Evolutionary conservation across 257 asterid genomes (phyloP).

Genomic region (Thymus mandschuricus): DNA sequence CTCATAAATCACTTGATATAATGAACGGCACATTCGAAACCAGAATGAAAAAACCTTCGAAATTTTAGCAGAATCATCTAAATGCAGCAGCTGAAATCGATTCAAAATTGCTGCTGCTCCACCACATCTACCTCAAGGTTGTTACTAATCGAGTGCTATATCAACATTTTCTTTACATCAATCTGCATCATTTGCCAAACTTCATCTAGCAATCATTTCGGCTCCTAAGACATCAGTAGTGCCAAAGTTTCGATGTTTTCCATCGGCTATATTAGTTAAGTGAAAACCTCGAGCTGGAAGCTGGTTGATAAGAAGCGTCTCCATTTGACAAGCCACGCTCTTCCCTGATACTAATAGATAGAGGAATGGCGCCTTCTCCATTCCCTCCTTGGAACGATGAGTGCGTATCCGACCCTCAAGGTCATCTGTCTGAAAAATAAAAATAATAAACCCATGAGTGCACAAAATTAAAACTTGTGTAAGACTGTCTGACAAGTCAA

Average conservation of each 20-base stretch:
- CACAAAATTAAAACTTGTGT: neutral
- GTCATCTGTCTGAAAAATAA: slow-evolving; percentile 71
- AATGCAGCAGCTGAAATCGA: slow-evolving; percentile 45
- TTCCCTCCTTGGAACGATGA: slow-evolving; percentile 79
- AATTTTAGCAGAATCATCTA: too few relatives aligned
- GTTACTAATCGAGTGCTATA: neutral
- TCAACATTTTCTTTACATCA: slow-evolving; percentile 20
- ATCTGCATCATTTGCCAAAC: neutral
- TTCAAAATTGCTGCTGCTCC: slow-evolving; percentile 51
- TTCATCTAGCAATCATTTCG: slow-evolving; percentile 47
- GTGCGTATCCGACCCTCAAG: slow-evolving; percentile 80
- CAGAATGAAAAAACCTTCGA: too few relatives aligned
- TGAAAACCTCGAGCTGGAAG: slow-evolving; percentile 73
- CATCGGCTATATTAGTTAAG: slow-evolving; percentile 75
- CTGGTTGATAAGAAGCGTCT: slow-evolving; percentile 91
- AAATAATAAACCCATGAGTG: too few relatives aligned
- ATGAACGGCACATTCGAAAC: too few relatives aligned
- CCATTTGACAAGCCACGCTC: slow-evolving; percentile 91
- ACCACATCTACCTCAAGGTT: slow-evolving; percentile 5
- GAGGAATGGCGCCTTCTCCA: slow-evolving; percentile 67
- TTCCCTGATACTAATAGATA: slow-evolving; percentile 81
- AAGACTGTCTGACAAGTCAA: neutral
- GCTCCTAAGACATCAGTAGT: slow-evolving; percentile 51
- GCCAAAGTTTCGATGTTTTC: slow-evolving; percentile 88
- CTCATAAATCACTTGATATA: too few relatives aligned